Evolutionary conservation across 306 rosid genomes (phyloP).

Genomic region (Quercus bicolor): DNA sequence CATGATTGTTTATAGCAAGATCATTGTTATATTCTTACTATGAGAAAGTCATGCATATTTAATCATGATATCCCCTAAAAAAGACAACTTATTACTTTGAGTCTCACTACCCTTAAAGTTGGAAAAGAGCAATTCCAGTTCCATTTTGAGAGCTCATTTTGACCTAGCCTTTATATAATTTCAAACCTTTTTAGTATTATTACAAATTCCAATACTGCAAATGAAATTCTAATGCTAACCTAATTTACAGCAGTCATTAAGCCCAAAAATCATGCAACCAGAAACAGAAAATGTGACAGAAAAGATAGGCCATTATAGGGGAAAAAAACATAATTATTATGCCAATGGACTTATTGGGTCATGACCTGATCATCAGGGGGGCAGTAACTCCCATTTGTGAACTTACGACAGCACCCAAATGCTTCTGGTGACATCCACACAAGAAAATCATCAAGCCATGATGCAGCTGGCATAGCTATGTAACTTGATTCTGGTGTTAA

Average conservation of each 20-base stretch:
- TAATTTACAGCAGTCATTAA: not conserved
- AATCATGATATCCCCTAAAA: not conserved
- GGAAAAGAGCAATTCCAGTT: not conserved
- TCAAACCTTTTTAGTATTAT: not conserved
- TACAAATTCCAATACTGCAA: not conserved
- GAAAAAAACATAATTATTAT: not conserved
- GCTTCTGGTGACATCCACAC: conserved; percentile 99
- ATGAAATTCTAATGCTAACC: not conserved
- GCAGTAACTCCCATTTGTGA: conserved; percentile 76
- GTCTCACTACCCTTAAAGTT: not conserved
- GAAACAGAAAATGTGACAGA: not conserved
- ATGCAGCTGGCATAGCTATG: conserved; percentile 98
- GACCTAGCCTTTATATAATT: not conserved
- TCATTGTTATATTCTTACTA: not conserved
- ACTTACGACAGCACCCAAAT: conserved; percentile 99
- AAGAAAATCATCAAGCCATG: conserved; percentile 99
- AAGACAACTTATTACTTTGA: not conserved
- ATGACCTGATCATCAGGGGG: conserved; percentile 97
- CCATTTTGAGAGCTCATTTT: not conserved
- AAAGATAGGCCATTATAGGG: not conserved
- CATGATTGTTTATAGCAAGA: not conserved
- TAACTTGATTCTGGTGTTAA: conserved; percentile 78
- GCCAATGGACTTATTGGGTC: not conserved
- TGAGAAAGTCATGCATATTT: not conserved
- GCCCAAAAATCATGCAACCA: not conserved